Conservation (phyloP, 306 rosid genomes). For the Gleditsia sinensis region DNA sequence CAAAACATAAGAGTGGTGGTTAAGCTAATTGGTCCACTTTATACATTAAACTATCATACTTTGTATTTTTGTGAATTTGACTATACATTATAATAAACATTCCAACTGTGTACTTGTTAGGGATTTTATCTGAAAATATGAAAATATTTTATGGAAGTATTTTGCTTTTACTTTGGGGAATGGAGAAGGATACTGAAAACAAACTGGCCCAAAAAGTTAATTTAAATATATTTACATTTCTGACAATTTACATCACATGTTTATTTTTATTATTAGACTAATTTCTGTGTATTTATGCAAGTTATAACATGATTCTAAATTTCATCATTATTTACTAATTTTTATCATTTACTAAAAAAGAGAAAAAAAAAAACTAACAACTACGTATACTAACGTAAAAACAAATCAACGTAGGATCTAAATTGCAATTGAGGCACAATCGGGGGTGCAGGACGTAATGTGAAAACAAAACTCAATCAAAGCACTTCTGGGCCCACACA, state of each 20-base stretch:
- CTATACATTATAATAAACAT: neutral
- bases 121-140: no score
- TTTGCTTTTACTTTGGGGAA: neutral
- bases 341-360: no score
- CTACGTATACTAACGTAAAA: neutral
- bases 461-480: neutral
- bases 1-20: neutral
- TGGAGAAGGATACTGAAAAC: neutral
- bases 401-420: conserved; percentile 14
- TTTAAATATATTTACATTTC: no score
- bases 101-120: neutral
- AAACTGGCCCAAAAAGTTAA: no score
- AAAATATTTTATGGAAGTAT: neutral
- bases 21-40: neutral
- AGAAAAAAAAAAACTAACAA: neutral
- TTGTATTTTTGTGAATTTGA: neutral
- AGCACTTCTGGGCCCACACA: neutral
- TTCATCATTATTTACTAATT: no score
- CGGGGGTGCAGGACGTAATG: neutral
- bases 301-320: no score
- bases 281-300: no score
- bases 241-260: no score
- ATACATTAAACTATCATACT: neutral
- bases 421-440: neutral
- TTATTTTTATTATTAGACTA: no score